These are phyloP conservation scores for Mollisia scopiformis DNA, from an alignment of 2,329 filamentous ascomycete genomes.

Conservation along the genomic window DNA sequence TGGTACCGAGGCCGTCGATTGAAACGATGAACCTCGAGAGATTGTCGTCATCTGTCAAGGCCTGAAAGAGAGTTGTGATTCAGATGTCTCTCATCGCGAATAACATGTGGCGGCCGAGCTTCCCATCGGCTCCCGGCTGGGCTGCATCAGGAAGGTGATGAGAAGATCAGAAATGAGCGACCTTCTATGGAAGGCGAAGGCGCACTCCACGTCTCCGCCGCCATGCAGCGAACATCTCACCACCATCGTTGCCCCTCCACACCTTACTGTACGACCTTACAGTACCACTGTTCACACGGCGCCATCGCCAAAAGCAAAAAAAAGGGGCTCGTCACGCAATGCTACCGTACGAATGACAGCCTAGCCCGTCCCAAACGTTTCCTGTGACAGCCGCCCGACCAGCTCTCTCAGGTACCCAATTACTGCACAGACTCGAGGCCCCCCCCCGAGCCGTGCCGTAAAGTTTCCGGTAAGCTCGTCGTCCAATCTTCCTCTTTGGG, in stretches of 20 bases:
- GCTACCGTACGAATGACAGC: no score
- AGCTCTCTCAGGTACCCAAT: not conserved
- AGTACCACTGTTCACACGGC: no score
- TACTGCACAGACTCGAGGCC: not conserved
- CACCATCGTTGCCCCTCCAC: not conserved
- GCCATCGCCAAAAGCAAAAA: not conserved
- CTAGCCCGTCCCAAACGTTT: constrained; percentile 1
- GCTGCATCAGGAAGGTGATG: constrained; percentile 11
- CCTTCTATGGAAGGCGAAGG: not conserved
- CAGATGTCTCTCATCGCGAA: not conserved
- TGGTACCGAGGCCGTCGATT: not conserved
- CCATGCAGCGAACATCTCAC: not conserved
- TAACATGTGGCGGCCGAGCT: not conserved
- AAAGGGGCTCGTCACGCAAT: not conserved
- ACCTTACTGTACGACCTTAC: no score
- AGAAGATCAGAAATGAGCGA: constrained; percentile 2
- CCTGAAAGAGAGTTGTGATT: not conserved
- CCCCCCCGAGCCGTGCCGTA: not conserved
- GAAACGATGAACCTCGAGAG: not conserved
- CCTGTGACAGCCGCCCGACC: not conserved
- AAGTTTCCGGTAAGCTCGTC: not conserved
- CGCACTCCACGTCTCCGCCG: not conserved
- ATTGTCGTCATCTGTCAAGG: not conserved
- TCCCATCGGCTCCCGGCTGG: not conserved
- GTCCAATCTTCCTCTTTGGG: not conserved